Conservation (phyloP, 805 yeast species). For the Geotrichum ghanense region DNA sequence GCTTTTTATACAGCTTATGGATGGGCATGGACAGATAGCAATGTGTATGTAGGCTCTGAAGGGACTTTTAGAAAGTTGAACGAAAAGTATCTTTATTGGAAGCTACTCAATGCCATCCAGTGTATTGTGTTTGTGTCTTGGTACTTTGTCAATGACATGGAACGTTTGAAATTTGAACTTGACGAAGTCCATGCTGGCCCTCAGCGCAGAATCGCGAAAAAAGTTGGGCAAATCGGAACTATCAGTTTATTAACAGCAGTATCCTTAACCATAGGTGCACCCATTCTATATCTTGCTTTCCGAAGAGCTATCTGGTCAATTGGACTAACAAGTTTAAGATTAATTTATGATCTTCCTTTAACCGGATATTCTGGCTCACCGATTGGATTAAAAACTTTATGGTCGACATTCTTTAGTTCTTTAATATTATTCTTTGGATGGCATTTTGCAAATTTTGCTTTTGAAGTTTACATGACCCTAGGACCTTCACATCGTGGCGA, state of each 20-base stretch:
- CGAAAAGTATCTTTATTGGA: background rate
- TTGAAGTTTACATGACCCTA: constrained; percentile 24
- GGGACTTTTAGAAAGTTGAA: background rate
- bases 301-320: background rate
- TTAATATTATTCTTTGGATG: constrained; percentile 16
- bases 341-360: background rate
- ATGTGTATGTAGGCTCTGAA: background rate
- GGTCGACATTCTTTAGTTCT: constrained; percentile 9
- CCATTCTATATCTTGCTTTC: background rate
- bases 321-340: background rate
- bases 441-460: constrained; percentile 20
- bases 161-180: background rate
- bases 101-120: background rate
- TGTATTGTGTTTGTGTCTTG: background rate
- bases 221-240: background rate
- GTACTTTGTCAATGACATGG: background rate
- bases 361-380: background rate
- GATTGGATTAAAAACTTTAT: constrained; percentile 9
- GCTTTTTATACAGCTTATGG: background rate
- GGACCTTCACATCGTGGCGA: constrained; percentile 27
- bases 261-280: background rate
- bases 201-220: background rate
- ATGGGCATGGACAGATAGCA: background rate
- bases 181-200: background rate
- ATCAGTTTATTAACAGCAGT: background rate